These are phyloP conservation scores for Ambrosia artemisiifolia DNA, from an alignment of 129 eudicot species.

Conservation along the genomic window DNA sequence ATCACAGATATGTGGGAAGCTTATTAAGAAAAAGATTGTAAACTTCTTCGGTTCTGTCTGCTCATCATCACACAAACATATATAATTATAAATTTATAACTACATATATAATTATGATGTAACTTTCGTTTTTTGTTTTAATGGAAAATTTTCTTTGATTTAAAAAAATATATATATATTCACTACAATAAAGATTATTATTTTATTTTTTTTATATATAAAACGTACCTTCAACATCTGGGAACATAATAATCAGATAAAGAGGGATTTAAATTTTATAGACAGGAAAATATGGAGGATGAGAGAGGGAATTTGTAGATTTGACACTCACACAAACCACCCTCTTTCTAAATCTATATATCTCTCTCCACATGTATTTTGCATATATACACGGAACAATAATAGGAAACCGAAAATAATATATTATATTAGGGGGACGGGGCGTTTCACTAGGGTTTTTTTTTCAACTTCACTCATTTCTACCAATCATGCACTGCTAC, in stretches of 20 bases:
- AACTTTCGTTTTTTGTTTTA: too few species aligned
- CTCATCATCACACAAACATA: neutral
- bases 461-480: too few species aligned
- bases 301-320: constrained; percentile 61
- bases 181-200: neutral
- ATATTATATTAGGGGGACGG: too few species aligned
- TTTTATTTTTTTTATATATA: neutral
- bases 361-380: constrained; percentile 19
- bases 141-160: too few species aligned
- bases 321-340: constrained; percentile 64
- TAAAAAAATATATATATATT: too few species aligned
- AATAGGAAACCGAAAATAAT: neutral
- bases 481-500: too few species aligned
- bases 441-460: too few species aligned
- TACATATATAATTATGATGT: too few species aligned
- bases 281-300: constrained; percentile 29
- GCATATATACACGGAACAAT: neutral
- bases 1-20: constrained; percentile 15
- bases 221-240: constrained; percentile 52
- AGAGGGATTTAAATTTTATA: constrained; percentile 20
- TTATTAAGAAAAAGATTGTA: neutral
- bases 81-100: neutral
- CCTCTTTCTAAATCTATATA: constrained; percentile 23
- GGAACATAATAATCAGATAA: constrained; percentile 36
- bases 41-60: neutral